A percentile compares a stretch with the other conserved stretches of the same genome.
Conservation (phyloP, 805 yeast species). For the Ogataea degrootiae region DNA sequence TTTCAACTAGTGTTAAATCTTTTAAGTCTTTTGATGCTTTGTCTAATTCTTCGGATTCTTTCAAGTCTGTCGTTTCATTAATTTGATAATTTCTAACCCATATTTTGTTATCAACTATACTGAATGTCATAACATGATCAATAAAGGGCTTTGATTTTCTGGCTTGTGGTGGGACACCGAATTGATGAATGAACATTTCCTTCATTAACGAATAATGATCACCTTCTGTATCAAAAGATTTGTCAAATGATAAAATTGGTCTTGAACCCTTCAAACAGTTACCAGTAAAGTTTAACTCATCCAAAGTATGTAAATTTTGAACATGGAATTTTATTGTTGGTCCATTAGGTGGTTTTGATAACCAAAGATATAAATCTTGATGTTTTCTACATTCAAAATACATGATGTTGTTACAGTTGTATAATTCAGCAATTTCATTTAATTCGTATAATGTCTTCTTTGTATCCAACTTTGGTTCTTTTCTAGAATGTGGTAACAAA, state of each 20-base stretch:
- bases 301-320: constrained; percentile 93
- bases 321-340: constrained; percentile 92
- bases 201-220: constrained; percentile 70
- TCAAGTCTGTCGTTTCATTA: constrained; percentile 55
- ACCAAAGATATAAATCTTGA: constrained; percentile 90
- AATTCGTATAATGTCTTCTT: constrained; percentile 84
- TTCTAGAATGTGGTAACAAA: constrained; percentile 89
- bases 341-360: constrained; percentile 96
- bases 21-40: constrained; percentile 33
- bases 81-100: constrained; percentile 97
- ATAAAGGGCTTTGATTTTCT: constrained; percentile 91
- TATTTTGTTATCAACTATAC: constrained; percentile 86
- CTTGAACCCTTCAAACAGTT: constrained; percentile 94
- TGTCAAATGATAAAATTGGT: constrained; percentile 87
- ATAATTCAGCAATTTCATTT: constrained; percentile 93
- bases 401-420: constrained; percentile 92
- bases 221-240: constrained; percentile 58
- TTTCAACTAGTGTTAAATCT: constrained; percentile 80
- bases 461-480: constrained; percentile 93
- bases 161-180: constrained; percentile 94
- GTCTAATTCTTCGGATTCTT: constrained; percentile 35
- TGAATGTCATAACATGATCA: constrained; percentile 92
- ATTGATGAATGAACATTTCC: constrained; percentile 74
- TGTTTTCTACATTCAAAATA: constrained; percentile 96
- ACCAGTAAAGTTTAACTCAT: constrained; percentile 94